Percentiles rank a stretch among this genome's conserved stretches.
Evolutionary conservation across 139 green algal species (phyloP).

Genomic region (Tetradesmus lagerheimii): DNA sequence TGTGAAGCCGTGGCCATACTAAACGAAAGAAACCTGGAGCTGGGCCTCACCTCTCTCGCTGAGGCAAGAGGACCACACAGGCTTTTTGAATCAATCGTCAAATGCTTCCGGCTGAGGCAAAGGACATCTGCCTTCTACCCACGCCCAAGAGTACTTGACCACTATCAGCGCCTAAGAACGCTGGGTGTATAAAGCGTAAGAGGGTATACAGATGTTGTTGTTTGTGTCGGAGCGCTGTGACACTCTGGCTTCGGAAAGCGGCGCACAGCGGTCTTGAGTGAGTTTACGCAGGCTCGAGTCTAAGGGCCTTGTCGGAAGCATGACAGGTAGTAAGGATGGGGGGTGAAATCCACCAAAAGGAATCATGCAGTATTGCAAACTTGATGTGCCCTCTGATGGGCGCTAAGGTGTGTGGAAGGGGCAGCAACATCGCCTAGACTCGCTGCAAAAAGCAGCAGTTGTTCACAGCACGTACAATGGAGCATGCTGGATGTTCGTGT

Average conservation of each 20-base stretch:
- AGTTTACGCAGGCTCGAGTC: not conserved
- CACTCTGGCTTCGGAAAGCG: not conserved
- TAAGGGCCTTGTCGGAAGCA: not conserved
- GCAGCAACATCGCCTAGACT: too few species aligned
- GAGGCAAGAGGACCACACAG: not conserved
- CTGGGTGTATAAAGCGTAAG: not conserved
- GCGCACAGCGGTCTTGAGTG: not conserved
- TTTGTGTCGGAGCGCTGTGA: not conserved
- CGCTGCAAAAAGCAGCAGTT: too few species aligned
- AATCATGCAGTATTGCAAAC: too few species aligned
- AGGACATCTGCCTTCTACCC: not conserved
- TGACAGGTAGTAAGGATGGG: too few species aligned
- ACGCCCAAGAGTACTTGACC: not conserved
- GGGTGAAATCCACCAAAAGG: too few species aligned
- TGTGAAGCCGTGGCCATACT: not conserved
- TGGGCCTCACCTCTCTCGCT: not conserved
- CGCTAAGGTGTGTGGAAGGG: too few species aligned
- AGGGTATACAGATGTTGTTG: not conserved
- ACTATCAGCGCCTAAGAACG: not conserved
- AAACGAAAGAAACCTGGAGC: not conserved
- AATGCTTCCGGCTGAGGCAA: not conserved
- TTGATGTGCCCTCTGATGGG: too few species aligned
- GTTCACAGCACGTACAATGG: too few species aligned
- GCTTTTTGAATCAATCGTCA: not conserved
- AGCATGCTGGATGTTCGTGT: too few species aligned